Base-by-base conservation (phyloP, 495 filamentous ascomycete genomes). In the Recurvomyces mirabilis region DNA sequence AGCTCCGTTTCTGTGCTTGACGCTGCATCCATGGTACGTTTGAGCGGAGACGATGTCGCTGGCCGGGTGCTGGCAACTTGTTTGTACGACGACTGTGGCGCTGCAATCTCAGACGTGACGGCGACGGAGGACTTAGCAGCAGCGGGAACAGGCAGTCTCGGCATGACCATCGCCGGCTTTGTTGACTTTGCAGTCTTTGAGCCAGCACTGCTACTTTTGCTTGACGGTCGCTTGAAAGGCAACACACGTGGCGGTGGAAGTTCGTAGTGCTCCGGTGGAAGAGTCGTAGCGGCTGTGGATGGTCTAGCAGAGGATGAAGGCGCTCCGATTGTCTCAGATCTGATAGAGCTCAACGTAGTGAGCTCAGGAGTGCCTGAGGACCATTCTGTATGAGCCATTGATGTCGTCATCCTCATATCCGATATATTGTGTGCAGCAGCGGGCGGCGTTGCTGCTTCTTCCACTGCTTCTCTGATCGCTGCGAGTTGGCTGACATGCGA, bases 211-310 rank as follows among this genome's bases (percentile, higher is more conserved):
- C 21, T 49, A 12, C 29, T 35, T 15, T 11, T 18, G 19, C 29
- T 43, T 11, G 40, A 38, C 12, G 52, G 34, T 9, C 51, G 53
- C 29, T 46, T 43, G 40, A 67, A 65, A 5, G 65, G 62, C 14
- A 66, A 35, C 34, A 60, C 60, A 20, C 62, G 60, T 32, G 37
- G 52, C n/a, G 65, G 63, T 15, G 61, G 63, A 24, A 67, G 49
- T 11, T 51, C 35, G 18, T 37, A 22, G 24, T 29, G 43, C 11
- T 42, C 43, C 18, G 41, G 42, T 13, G 31, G 20, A 13, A 34
- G 10, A 5, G 15, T 24, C 1, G 24, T 47, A 2, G 43, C 18
- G 18, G 49, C 30, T 1, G 39, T 43, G 7, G 46, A 49, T 4
- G 46, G 38, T 1, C 46, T 25, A 13, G 14, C 26, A 15, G 26